These are phyloP conservation scores for Tricholoma terreum DNA, from an alignment of 768 basidiomycete species.

Conservation along the genomic window DNA sequence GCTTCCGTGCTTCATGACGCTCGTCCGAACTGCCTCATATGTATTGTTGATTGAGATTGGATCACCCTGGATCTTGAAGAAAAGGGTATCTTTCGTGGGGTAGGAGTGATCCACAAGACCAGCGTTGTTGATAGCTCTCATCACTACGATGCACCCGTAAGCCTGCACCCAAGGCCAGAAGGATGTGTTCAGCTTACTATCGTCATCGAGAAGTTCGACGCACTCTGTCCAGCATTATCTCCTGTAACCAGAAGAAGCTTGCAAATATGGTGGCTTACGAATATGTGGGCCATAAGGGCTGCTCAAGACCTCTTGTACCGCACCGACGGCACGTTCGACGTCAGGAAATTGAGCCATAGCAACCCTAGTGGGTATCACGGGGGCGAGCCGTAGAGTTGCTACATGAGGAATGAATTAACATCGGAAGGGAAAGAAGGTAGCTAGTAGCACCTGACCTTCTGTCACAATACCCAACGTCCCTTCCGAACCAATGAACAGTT, in stretches of 20 bases:
- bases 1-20: conserved; percentile 69
- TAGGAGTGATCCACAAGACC: conserved; percentile 60
- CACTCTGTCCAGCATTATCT: conserved; percentile 53
- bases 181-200: conserved; percentile 39
- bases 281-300: conserved; percentile 67
- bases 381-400: conserved; percentile 84
- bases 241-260: not conserved
- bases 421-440: not conserved
- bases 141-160: conserved; percentile 44
- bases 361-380: conserved; percentile 77
- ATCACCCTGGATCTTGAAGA: conserved; percentile 91
- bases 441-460: conserved; percentile 46
- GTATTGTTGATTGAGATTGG: conserved; percentile 53
- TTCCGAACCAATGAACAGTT: conserved; percentile 87
- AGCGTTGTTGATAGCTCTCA: conserved; percentile 69
- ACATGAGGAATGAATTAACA: not conserved
- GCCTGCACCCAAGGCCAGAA: not conserved
- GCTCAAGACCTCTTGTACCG: conserved; percentile 78
- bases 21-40: conserved; percentile 52
- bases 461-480: conserved; percentile 90
- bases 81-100: conserved; percentile 74
- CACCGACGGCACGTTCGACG: conserved; percentile 72
- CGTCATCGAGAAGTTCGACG: conserved; percentile 81
- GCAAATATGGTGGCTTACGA: conserved; percentile 44
- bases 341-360: conserved; percentile 86